Base-by-base conservation (phyloP, 2,329 filamentous ascomycete species). In the Monilinia polystroma region DNA sequence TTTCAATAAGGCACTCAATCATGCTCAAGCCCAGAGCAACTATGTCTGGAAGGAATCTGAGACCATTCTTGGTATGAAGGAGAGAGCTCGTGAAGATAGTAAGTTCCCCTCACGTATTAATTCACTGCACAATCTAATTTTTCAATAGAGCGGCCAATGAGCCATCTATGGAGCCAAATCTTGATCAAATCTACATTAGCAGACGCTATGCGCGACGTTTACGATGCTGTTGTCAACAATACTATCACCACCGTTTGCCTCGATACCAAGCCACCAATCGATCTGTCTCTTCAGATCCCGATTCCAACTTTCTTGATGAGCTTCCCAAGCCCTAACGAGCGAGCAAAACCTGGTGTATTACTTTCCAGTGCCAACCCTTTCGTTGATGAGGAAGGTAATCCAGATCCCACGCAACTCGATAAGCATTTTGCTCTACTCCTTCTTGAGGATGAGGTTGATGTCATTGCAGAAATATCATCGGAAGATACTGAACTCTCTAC, bases 41-140 rank as follows among this genome's bases (percentile, higher is more conserved):
- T 98, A 97, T 76, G 90, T 99, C 5, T 95, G 92, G 87, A 90
- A 90, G 74, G 92, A 99, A 76, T 92, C 91, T 3, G 93, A 95
- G 77, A 86, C 86, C 67, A 94, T 98, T 58, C 81, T 95, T 41
- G 82, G 86, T 45, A 82, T 95, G 73, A 96, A 95, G 76, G 90
- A 96, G 70, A 92, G 91, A 74, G 92, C 88, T 2, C 87, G 89
- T 67, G 92, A 94, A 77, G 83, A 86, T 53, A 75, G 80, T 78
- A 77, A 75, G 75, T 77, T 20, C 4, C 12, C n/a, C 4, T 35
- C 11, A 10, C 38, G 26, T 12, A 23, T 26, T 6, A 23, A 53
- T 35, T 43, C 10, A 62, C 47, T 5, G n/a, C 38, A 23, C 29
- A 35, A n/a, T 23, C 41, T 67, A 23, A 67, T 65, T 72, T 64